Conservation (phyloP, 2,329 filamentous ascomycete species). For the Colletotrichum incanum region DNA sequence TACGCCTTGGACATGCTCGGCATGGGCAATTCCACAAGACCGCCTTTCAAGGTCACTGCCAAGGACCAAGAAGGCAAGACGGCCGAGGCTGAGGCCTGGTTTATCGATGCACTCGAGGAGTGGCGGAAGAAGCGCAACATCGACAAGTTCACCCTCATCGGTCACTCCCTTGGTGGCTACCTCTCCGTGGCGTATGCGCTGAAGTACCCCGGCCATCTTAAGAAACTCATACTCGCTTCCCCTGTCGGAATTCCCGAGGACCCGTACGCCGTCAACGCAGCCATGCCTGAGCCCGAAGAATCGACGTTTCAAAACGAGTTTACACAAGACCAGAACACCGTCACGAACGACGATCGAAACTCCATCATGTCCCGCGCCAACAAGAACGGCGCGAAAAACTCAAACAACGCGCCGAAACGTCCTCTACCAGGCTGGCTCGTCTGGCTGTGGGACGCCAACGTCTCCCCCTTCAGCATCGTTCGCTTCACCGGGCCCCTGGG, state of each 20-base stretch:
- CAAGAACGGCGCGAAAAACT: slow-evolving; percentile 55
- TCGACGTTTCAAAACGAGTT: slow-evolving; percentile 86
- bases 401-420: slow-evolving; percentile 59
- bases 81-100: slow-evolving; percentile 93
- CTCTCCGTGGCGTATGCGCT: slow-evolving; percentile 95
- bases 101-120: slow-evolving; percentile 95
- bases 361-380: slow-evolving; percentile 46
- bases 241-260: slow-evolving; percentile 96
- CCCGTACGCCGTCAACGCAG: slow-evolving; percentile 87
- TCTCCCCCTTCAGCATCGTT: slow-evolving; percentile 93
- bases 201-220: slow-evolving; percentile 94
- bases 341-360: slow-evolving; percentile 60
- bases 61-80: slow-evolving; percentile 88
- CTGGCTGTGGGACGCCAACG: slow-evolving; percentile 97
- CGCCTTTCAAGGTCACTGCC: slow-evolving; percentile 79
- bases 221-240: slow-evolving; percentile 96
- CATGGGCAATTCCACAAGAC: slow-evolving; percentile 51
- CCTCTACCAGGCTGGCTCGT: slow-evolving; percentile 88
- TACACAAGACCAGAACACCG: slow-evolving; percentile 77
- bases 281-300: slow-evolving; percentile 82
- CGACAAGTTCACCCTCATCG: slow-evolving; percentile 92
- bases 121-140: slow-evolving; percentile 93
- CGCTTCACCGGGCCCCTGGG: slow-evolving; percentile 91
- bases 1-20: slow-evolving; percentile 72
- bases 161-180: slow-evolving; percentile 95